These are phyloP conservation scores for Euphorbia pulcherrima DNA, from an alignment of 345 rosid species.

Conservation along the genomic window DNA sequence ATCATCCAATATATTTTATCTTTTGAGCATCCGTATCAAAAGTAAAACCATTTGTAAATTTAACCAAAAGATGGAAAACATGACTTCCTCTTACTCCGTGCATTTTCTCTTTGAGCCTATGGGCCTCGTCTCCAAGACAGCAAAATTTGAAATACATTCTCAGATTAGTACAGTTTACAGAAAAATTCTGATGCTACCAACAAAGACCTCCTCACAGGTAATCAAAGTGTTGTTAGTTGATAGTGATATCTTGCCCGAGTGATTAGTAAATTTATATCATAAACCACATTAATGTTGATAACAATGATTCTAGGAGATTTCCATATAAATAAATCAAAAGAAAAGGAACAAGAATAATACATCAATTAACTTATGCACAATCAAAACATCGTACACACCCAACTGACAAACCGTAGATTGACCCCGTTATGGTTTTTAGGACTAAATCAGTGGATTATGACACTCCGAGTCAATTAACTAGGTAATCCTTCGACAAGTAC, in stretches of 20 bases:
- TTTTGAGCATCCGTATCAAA: background rate
- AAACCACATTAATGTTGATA: background rate
- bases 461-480: background rate
- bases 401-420: background rate
- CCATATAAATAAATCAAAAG: background rate
- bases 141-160: background rate
- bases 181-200: background rate
- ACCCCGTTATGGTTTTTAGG: background rate
- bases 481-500: background rate
- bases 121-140: background rate
- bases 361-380: background rate
- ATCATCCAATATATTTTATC: background rate
- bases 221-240: background rate
- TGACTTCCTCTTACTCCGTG: background rate
- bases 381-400: background rate
- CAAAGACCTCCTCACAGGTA: background rate
- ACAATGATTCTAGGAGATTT: background rate
- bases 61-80: background rate
- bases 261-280: background rate
- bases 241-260: background rate
- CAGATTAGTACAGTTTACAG: background rate
- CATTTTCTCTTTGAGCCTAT: background rate
- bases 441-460: background rate
- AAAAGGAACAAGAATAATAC: background rate
- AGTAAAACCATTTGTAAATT: background rate